phyloP scores from a whole-genome alignment of 345 rosid species.

The Dimocarpus longan region DNA sequence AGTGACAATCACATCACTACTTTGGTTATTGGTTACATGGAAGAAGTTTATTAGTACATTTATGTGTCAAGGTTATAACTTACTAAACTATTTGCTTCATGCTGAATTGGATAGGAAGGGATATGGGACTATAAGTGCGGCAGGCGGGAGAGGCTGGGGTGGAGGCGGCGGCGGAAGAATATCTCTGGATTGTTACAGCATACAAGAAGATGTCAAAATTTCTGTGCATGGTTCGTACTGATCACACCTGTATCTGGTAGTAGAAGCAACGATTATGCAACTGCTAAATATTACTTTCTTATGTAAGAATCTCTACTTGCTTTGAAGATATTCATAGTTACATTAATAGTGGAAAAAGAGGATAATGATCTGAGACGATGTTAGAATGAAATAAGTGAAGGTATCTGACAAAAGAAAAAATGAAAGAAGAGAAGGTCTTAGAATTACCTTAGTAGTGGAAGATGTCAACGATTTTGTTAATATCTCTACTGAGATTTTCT shows the following conservation, averaged over 20 bases:
- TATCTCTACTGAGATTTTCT: not conserved
- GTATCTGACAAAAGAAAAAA: not conserved
- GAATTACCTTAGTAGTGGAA: not conserved
- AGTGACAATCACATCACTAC: not conserved
- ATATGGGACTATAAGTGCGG: constrained; percentile 76
- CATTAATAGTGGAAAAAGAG: not conserved
- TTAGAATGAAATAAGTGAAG: not conserved
- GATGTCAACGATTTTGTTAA: not conserved
- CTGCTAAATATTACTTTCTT: constrained; percentile 32
- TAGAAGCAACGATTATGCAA: constrained; percentile 26
- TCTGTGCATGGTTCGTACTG: constrained; percentile 83
- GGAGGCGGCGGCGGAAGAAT: constrained; percentile 99
- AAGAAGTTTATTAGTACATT: constrained; percentile 10
- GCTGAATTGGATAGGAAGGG: constrained; percentile 74
- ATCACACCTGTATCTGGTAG: constrained; percentile 33
- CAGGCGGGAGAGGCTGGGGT: constrained; percentile 93
- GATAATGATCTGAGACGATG: not conserved
- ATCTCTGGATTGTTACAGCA: constrained; percentile 92
- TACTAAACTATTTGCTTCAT: constrained; percentile 16
- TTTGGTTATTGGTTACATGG: constrained; percentile 5
- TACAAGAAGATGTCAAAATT: constrained; percentile 86
- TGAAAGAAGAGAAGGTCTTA: constrained; percentile 7
- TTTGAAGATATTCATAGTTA: constrained; percentile 1
- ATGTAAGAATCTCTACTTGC: constrained; percentile 27
- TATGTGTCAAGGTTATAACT: constrained; percentile 9